Evolutionary conservation across 2,329 filamentous ascomycete genomes (phyloP).

Genomic region (Chaetomium globosum): DNA sequence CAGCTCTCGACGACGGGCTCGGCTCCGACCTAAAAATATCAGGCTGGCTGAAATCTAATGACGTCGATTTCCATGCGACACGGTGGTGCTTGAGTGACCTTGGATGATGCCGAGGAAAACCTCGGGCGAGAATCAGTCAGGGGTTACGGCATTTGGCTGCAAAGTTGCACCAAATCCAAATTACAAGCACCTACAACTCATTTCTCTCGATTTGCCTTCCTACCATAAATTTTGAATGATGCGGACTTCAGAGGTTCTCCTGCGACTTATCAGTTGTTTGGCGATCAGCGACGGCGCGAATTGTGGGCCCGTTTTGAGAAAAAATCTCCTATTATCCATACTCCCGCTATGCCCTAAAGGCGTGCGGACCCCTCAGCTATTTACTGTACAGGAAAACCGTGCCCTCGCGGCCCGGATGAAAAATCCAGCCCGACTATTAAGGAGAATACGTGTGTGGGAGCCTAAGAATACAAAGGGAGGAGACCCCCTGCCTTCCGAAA

Average conservation of each 20-base stretch:
- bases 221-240: not conserved
- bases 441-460: no score
- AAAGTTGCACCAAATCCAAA: not conserved
- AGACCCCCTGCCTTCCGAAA: no score
- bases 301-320: slow-evolving; percentile 26
- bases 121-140: not conserved
- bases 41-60: not conserved
- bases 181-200: not conserved
- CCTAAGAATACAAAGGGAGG: no score
- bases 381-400: no score
- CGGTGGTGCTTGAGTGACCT: not conserved
- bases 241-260: not conserved
- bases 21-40: not conserved
- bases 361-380: no score
- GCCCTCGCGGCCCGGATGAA: no score
- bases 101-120: not conserved
- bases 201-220: not conserved
- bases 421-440: no score
- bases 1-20: not conserved
- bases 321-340: no score
- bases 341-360: no score
- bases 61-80: not conserved
- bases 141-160: not conserved
- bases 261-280: slow-evolving; percentile 25
- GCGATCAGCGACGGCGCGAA: slow-evolving; percentile 10